Evolutionary conservation across 768 basidiomycete genomes (phyloP), one percentile per base, ranked within the genome.

Genomic region (Boletus huronensis): DNA sequence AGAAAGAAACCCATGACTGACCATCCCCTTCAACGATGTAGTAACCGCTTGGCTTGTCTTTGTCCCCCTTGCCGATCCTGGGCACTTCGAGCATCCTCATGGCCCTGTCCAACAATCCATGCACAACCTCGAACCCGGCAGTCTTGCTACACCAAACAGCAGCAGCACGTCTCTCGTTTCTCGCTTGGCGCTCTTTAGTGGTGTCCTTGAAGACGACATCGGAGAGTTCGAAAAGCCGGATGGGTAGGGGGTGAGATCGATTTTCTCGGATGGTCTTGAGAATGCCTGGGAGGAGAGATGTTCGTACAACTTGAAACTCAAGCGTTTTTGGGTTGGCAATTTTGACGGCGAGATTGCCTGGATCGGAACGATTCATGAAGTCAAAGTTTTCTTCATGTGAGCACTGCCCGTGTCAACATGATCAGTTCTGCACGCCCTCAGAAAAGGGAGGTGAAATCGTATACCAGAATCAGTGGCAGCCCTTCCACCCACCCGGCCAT

Each of bases 311-410:
- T 74, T 99, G 97, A 75, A 97, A 98, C 71, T 98, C 97, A 60
- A 93, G 81, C 23, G 97, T 93, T 75, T 97, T 98, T 0, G 97
- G 97, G 73, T 99, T 99, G 54, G 90, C 93, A 57, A 98, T 92
- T 63, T 88, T 89, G 58, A 98, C 85, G 1, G 89, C 96, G 21
- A 82, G 80, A 34, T 81, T 81, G 38, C 85, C 85, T 59, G 91
- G 88, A 71, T 98, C 96, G 29, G 75, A 66, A 55, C 86, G 88
- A 75, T 97, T 97, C 58, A 99, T 79, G 78, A 85, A 94, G 47
- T 84, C 88, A 67, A 98, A 99, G 75, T 98, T 98, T 75, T 99
- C 97, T 72, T 98, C 96, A 65, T 94, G 93, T 11, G 96, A 98
- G 74, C 96, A 99, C 94, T 98, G 64, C 40, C 41, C 25, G 55